phyloP scores from a whole-genome alignment of 768 basidiomycete genomes.

The Antrodiella citrinella region DNA sequence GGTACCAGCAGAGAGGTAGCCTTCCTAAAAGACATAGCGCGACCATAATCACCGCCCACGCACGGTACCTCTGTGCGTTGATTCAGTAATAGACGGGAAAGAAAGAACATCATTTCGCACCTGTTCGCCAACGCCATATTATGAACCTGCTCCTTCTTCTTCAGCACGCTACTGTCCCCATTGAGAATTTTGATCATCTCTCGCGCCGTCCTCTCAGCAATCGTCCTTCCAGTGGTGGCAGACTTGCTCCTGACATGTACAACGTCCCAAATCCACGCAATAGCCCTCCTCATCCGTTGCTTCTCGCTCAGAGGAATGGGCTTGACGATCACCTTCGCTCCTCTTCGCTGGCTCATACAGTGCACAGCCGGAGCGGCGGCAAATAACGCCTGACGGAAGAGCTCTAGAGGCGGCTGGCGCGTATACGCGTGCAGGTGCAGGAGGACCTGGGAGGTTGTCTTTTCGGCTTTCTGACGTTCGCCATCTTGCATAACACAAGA shows the following conservation, averaged over 20 bases:
- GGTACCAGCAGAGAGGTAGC: no score
- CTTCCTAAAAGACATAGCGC: no score
- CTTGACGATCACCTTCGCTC: conserved; percentile 55
- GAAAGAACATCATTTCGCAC: no score
- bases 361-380: conserved; percentile 66
- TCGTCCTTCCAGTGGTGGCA: conserved; percentile 25
- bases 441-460: conserved; percentile 53
- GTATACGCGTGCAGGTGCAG: conserved; percentile 68
- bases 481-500: conserved; percentile 58
- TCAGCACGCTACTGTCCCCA: conserved; percentile 49
- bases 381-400: conserved; percentile 66
- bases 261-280: conserved; percentile 64
- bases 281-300: conserved; percentile 63
- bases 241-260: conserved; percentile 46
- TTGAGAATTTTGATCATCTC: conserved; percentile 71
- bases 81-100: neutral
- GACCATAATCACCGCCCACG: neutral
- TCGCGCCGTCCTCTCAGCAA: conserved; percentile 67
- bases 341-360: conserved; percentile 45
- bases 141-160: conserved; percentile 56
- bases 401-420: conserved; percentile 68
- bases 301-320: conserved; percentile 75
- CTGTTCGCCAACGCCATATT: conserved; percentile 69
- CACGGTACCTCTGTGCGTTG: neutral
- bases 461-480: conserved; percentile 51